Conservation (phyloP, 176 grass and related monocot genomes). For the Cenchrus purpureus region DNA sequence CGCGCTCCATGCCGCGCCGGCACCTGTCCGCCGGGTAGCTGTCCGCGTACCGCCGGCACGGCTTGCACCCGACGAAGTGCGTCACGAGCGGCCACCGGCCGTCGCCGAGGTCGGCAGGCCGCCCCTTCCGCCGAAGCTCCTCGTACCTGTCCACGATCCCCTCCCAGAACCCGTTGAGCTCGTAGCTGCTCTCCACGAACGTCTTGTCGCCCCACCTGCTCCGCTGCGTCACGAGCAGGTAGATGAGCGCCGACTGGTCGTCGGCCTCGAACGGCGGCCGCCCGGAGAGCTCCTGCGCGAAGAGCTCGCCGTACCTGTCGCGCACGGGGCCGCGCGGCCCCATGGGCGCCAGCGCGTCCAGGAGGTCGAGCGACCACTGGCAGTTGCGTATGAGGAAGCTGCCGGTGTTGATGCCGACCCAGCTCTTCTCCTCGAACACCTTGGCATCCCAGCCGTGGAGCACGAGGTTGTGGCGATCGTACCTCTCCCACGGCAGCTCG, state of each 20-base stretch:
- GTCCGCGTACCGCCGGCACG: slow-evolving; percentile 70
- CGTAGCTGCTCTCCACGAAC: slow-evolving; percentile 76
- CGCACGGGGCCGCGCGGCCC: slow-evolving; percentile 71
- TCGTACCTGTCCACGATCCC: slow-evolving; percentile 73
- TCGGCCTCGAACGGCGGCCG: slow-evolving; percentile 85
- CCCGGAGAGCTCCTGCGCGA: slow-evolving; percentile 64
- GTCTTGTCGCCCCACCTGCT: slow-evolving; percentile 61
- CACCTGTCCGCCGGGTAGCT: slow-evolving; percentile 70
- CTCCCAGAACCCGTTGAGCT: slow-evolving; percentile 85
- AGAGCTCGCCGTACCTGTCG: slow-evolving; percentile 61
- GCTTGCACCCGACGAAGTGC: slow-evolving; percentile 97
- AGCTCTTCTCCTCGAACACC: slow-evolving; percentile 79
- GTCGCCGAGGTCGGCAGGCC: slow-evolving; percentile 53
- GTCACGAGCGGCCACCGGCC: slow-evolving; percentile 85
- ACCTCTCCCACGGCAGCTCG: slow-evolving; percentile 73
- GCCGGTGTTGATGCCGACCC: slow-evolving; percentile 84
- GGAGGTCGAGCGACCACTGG: slow-evolving; percentile 89
- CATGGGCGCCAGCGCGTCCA: slow-evolving; percentile 82
- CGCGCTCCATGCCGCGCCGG: slow-evolving; percentile 71
- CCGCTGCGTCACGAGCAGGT: slow-evolving; percentile 74
- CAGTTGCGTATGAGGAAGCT: slow-evolving; percentile 93
- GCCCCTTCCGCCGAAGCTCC: slow-evolving; percentile 58
- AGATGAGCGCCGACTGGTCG: slow-evolving; percentile 91
- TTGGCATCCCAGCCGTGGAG: slow-evolving; percentile 78
- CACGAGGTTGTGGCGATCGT: slow-evolving; percentile 75